Base-by-base conservation (phyloP, 1,284 basidiomycete species). In the Irpex sp. region DNA sequence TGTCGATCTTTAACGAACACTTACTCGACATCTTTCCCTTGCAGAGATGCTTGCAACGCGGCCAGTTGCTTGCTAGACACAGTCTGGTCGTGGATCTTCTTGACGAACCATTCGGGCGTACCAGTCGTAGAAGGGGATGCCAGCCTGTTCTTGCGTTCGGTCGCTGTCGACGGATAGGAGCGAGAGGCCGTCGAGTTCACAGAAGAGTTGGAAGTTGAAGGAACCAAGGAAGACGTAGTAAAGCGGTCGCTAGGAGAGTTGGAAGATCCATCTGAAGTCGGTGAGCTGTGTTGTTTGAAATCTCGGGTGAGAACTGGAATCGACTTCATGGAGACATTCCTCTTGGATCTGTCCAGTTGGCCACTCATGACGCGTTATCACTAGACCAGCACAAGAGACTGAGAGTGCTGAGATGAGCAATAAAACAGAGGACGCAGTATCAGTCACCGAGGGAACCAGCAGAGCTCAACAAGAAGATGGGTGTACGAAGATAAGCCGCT, bases 51-150 rank as follows among this genome's bases (percentile, higher is more conserved):
- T 60, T 84, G 83, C 55, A 97, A 78, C 62, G 89, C 87, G 33
- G 85, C 81, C 15, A 93, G 92, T 67, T 95, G 88, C 75, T 93
- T 93, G 37, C 86, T 77, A 1, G 89, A 94, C 57, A 96, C 89
- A 5, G 92, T 90, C 66, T 88, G 87, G 71, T 95, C 92, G 74
- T 97, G 81, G 72, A 97, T 94, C 74, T 90, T 94, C 75, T 89
- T 88, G 69, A 97, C 88, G 73, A 94, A 97, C 90, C 89, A 95
- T 73, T 94, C 89, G 1, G 93, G 93, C 17, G 88, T 84, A 64
- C 89, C 86, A 63, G 17, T 17, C 26, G 55, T 56, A 53, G 37
- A 35, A 39, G 43, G 57, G 39, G 53, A 26, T 8, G 26, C 53
- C 53, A 55, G 58, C 58, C 61, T 62, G 57, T 35, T 47, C 61